Conservation (phyloP, 805 yeast species). For the Candida silvicultrix region DNA sequence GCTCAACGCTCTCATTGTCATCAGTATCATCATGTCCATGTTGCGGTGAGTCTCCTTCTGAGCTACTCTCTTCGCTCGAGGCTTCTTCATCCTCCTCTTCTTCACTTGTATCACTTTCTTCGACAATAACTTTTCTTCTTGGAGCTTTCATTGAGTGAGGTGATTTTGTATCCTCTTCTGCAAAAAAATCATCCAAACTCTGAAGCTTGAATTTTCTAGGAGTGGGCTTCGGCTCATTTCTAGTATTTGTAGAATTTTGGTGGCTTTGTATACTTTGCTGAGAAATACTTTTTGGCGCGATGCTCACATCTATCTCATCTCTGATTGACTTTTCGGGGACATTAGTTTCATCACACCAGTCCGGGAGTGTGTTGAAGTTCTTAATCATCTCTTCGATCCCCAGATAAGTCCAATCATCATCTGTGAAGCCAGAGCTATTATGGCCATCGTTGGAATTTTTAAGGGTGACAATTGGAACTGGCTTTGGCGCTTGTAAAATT, state of each 20-base stretch:
- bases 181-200: constrained; percentile 83
- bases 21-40: constrained; percentile 9
- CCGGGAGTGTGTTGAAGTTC: constrained; percentile 25
- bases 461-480: constrained; percentile 38
- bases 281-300: constrained; percentile 26
- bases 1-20: neutral
- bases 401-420: constrained; percentile 12
- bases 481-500: constrained; percentile 73
- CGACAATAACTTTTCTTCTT: constrained; percentile 15
- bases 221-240: neutral
- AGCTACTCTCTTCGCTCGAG: constrained; percentile 13
- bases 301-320: constrained; percentile 32
- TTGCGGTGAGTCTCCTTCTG: constrained; percentile 5
- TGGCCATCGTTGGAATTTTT: constrained; percentile 4
- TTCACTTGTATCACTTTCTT: constrained; percentile 18
- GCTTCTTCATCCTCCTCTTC: constrained; percentile 21
- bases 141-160: constrained; percentile 10
- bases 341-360: constrained; percentile 37
- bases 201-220: constrained; percentile 49
- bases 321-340: constrained; percentile 29
- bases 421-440: constrained; percentile 12
- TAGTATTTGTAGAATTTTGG: neutral
- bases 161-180: constrained; percentile 30
- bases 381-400: constrained; percentile 19
- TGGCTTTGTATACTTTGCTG: constrained; percentile 24